Evolutionary conservation across 108 stramenopile species (phyloP), one percentile per base, ranked within the genome.

Genomic region (Cyclotella baltica): DNA sequence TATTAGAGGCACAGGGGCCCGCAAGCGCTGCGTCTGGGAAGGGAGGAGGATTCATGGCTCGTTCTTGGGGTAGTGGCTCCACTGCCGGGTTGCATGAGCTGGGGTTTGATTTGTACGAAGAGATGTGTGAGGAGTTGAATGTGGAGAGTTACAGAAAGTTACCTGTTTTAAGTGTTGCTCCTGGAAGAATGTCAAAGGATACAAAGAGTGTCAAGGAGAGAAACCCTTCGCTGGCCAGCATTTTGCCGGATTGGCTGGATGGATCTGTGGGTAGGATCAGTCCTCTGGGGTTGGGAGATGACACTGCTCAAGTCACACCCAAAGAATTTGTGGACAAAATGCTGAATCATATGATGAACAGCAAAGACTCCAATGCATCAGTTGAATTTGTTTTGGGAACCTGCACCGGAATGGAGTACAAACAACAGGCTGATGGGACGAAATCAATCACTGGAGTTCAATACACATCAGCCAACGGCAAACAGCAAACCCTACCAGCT

Each of bases 21-120:
- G 97, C 94, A 6, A 81, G 88, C 10, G 95, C 95, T 10, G 97
- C 97, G 13, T 86, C 84, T 55, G 97, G 97, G 9, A 97, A 97
- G 73, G 92, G 93, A 1, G 96, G 96, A 29, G 96, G 96, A 10
- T 97, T 97, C 70, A 92, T 97, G 87, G 96, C 96, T 0, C 82
- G 92, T 20, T 67, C 75, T 0, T 77, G 81, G 81, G 81, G 81
- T 4, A 61, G 72, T 29, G 81, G 81, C 13, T 29, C 64, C n/a
- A 31, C 18, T 9, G 76, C 76, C 18, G 69, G 71, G 11, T 40
- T 82, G 40, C 81, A 82, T 68, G 81, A 86, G 47, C 31, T 93
- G 37, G 83, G 89, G 0, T 97, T 96, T 76, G 95, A 94, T 65
- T 83, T 95, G 86, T 95, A 96, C 75, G 85, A 86, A 53, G 67